These are phyloP conservation scores for Talinum fruticosum DNA, from an alignment of 148 eudicot genomes.

Conservation along the genomic window DNA sequence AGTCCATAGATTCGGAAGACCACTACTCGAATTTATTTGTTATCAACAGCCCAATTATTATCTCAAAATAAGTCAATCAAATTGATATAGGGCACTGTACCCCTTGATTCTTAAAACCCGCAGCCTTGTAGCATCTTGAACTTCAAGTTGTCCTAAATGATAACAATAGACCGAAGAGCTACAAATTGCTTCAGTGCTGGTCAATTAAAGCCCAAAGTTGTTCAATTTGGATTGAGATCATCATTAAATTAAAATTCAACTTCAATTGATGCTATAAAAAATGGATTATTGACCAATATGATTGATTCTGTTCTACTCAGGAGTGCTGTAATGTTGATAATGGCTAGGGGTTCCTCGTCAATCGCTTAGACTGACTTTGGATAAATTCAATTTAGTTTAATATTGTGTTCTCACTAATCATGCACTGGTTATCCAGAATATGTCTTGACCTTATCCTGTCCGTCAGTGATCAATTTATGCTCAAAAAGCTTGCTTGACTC, in stretches of 20 bases:
- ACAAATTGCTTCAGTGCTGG: background rate
- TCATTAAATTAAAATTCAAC: background rate
- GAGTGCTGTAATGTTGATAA: no score
- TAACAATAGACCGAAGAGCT: no score
- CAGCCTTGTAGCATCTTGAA: background rate
- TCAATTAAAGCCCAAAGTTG: background rate
- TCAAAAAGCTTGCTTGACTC: background rate
- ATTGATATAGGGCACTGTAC: background rate
- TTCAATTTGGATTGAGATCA: background rate
- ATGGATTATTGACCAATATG: background rate
- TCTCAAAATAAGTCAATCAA: background rate
- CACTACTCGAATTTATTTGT: background rate
- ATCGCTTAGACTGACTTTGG: background rate
- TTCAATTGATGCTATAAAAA: background rate
- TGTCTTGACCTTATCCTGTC: background rate
- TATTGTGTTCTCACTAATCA: background rate
- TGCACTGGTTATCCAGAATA: background rate
- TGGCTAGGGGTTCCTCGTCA: background rate
- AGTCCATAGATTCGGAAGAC: background rate
- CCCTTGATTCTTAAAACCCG: background rate
- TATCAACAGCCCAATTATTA: background rate
- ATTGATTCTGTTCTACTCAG: background rate
- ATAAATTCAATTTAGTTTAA: no score
- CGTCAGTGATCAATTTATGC: background rate
- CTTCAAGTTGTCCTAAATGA: no score